phyloP scores from a whole-genome alignment of 345 rosid genomes.

The Microcos paniculata region DNA sequence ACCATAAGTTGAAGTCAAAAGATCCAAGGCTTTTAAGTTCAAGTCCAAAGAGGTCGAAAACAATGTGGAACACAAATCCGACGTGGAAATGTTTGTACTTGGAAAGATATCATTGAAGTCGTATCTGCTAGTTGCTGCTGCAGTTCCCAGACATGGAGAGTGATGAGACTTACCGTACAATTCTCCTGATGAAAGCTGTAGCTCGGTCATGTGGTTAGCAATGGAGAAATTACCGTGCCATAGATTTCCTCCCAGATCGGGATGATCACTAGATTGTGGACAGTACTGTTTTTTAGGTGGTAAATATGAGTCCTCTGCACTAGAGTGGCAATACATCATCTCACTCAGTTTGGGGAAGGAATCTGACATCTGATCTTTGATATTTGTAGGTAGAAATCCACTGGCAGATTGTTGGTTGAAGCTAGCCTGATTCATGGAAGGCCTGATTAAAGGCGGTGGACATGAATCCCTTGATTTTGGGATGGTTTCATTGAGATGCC shows the following conservation, averaged over 20 bases:
- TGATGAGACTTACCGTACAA: constrained; percentile 1
- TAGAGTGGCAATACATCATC: constrained; percentile 1
- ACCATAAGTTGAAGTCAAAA: constrained; percentile 14
- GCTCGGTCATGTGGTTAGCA: constrained; percentile 11
- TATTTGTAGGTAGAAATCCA: constrained; percentile 20
- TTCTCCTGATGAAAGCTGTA: constrained; percentile 18
- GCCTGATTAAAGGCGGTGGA: constrained; percentile 8
- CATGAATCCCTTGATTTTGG: constrained; percentile 23
- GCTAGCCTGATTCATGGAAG: constrained; percentile 15
- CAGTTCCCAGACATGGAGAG: background rate
- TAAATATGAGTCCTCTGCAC: background rate
- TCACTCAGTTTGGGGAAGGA: constrained; percentile 28
- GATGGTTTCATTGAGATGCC: background rate
- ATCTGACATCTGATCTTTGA: constrained; percentile 30
- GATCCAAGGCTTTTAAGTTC: constrained; percentile 27
- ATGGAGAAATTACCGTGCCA: constrained; percentile 24
- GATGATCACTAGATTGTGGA: background rate
- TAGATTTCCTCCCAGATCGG: background rate
- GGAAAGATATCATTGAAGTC: constrained; percentile 24
- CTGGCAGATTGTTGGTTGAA: constrained; percentile 22
- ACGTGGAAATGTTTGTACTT: constrained; percentile 12
- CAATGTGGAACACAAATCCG: constrained; percentile 24
- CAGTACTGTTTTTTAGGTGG: constrained; percentile 10
- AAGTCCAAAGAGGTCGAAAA: constrained; percentile 31
- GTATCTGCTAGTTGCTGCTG: constrained; percentile 12